Conservation (phyloP, 108 stramenopile genomes). For the Asterionellopsis glacialis region DNA sequence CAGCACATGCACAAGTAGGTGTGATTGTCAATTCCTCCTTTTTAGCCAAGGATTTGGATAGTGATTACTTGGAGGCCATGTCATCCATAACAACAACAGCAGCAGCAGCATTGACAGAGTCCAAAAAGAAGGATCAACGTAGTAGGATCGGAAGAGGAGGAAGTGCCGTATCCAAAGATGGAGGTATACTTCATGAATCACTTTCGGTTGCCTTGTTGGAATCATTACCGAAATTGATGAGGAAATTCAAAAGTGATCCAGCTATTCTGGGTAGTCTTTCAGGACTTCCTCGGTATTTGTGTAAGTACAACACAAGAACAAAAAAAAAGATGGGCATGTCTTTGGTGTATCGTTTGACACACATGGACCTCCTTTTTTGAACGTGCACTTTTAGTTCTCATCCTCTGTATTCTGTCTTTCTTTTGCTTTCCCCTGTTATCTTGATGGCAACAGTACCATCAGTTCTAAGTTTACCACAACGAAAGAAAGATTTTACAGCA, state of each 20-base stretch:
- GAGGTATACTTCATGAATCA: conserved; percentile 34
- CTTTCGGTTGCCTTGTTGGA: conserved; percentile 63
- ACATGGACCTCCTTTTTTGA: too few species aligned
- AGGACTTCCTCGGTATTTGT: conserved; percentile 59
- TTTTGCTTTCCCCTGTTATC: conserved; percentile 4
- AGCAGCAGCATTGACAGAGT: not conserved
- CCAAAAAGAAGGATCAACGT: conserved; percentile 13
- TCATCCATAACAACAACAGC: too few species aligned
- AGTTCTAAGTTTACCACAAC: conserved; percentile 66
- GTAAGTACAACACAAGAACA: too few species aligned
- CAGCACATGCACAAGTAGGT: conserved; percentile 49
- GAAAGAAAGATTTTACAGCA: conserved; percentile 61
- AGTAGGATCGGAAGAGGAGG: not conserved
- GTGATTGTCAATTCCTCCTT: conserved; percentile 31
- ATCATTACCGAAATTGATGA: conserved; percentile 62
- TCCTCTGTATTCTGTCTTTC: not conserved
- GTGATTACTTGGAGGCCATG: conserved; percentile 6
- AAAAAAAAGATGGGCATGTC: too few species aligned
- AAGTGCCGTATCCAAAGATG: not conserved
- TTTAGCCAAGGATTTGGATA: conserved; percentile 21
- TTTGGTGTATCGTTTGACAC: too few species aligned
- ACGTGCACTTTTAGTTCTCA: too few species aligned
- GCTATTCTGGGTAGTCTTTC: conserved; percentile 53
- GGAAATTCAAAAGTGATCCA: conserved; percentile 72
- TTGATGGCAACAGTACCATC: conserved; percentile 22